Evolutionary conservation across 2,329 filamentous ascomycete genomes (phyloP), one percentile per base, ranked within the genome.

Genomic region (Epichloe bromicola): DNA sequence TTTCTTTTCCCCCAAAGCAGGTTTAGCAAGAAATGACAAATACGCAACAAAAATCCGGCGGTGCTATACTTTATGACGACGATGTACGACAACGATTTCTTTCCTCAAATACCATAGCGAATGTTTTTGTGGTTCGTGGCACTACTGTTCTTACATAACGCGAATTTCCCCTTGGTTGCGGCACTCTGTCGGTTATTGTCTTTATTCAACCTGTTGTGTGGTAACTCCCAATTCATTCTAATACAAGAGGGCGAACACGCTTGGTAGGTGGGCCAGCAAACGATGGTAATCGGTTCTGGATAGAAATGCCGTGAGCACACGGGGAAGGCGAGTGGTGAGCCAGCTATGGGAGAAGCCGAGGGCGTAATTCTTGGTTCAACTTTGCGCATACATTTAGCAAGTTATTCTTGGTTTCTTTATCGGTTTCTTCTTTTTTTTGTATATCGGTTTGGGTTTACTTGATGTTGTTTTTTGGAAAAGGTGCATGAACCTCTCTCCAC

Each of bases 1-100:
- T 23, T 15, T 10, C 26, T 15, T 45, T 4, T 19, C 19, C 37
- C 17, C 30, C 30, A 10, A 19, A 33, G 38, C 33, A 56, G 55
- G 42, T 51, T 53, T 43, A 52, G 48, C 50, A 60, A 52, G 44
- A 59, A 56, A 51, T 56, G 42, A 56, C 23, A 45, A 34, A n/a
- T 7, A 11, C 11, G 20, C 12, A 34, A 39, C 19, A 17, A 45
- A 41, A 46, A 51, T 3, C 2, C 12, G 37, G 17, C 38, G 33
- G 11, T 36, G 14, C 19, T 30, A 6, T 38, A 17, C n/a, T 17
- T 40, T 23, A 8, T 44, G 19, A 53, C 46, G 43, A 55, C 46
- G 51, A 53, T 49, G 42, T 51, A 52, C 52, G 50, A 48, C 47
- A 43, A 49, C 34, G 43, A 52, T 48, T 48, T 53, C 46, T 48